These are phyloP conservation scores for Hypholoma sublateritium DNA, from an alignment of 768 basidiomycete genomes.

Conservation along the genomic window DNA sequence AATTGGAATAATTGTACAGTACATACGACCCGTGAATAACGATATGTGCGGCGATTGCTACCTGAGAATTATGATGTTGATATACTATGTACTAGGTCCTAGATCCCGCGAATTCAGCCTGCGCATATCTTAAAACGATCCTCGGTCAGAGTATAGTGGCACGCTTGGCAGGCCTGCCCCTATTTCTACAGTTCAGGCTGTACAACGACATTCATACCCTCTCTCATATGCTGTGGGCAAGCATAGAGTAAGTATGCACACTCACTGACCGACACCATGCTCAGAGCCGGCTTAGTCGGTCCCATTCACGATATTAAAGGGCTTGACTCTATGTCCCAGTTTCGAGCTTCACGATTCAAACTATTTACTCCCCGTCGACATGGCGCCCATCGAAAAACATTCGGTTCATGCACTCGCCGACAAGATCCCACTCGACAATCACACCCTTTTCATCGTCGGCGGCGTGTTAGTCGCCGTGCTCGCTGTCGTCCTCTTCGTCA, in stretches of 20 bases:
- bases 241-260: background rate
- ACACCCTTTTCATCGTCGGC: background rate
- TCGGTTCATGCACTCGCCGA: background rate
- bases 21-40: too few relatives aligned
- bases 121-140: too few relatives aligned
- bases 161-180: too few relatives aligned
- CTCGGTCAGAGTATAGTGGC: background rate
- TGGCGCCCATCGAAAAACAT: background rate
- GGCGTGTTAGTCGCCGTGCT: background rate
- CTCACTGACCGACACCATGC: background rate
- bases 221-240: background rate
- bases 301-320: background rate
- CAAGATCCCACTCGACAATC: background rate
- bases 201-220: background rate
- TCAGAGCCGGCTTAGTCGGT: background rate
- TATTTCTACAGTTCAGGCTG: background rate
- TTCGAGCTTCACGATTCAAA: too few relatives aligned
- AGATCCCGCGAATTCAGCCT: too few relatives aligned
- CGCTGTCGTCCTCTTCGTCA: background rate
- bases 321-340: too few relatives aligned
- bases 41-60: too few relatives aligned
- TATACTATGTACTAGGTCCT: too few relatives aligned
- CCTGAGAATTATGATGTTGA: too few relatives aligned
- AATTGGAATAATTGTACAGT: too few relatives aligned
- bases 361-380: background rate